These are phyloP conservation scores for Botryobasidium botryosum DNA, from an alignment of 768 basidiomycete genomes.

Conservation along the genomic window DNA sequence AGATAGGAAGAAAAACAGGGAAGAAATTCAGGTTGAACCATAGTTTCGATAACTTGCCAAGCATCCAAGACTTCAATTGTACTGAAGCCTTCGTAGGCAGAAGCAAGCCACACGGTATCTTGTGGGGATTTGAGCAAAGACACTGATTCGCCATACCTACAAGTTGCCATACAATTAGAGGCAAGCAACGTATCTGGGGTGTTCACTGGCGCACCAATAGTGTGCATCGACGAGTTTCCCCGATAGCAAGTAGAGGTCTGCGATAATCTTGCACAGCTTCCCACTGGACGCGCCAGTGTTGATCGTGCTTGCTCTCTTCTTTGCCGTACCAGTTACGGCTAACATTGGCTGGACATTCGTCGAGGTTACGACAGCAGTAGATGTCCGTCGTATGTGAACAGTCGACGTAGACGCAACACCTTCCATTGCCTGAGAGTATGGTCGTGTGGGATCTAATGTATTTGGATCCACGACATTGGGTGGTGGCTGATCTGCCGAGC, in stretches of 20 bases:
- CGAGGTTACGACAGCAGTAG: no score
- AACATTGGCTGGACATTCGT: no score
- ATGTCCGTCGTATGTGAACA: no score
- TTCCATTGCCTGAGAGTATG: no score
- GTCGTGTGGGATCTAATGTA: no score
- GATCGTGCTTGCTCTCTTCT: constrained; percentile 46
- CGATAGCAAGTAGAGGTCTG: constrained; percentile 73
- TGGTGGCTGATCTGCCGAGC: no score
- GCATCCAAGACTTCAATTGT: constrained; percentile 65
- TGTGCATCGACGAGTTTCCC: constrained; percentile 73
- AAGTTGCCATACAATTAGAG: no score
- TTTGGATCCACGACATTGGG: no score
- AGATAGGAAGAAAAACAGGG: no score
- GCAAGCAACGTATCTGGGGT: no score
- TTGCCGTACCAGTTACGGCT: constrained; percentile 20
- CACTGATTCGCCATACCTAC: constrained; percentile 75
- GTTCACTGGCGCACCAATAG: constrained; percentile 65
- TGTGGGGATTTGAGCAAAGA: constrained; percentile 53
- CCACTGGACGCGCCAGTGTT: constrained; percentile 66
- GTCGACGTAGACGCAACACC: no score
- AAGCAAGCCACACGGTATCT: constrained; percentile 81
- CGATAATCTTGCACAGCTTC: constrained; percentile 72
- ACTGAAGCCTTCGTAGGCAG: constrained; percentile 71
- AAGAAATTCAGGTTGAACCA: constrained; percentile 25
- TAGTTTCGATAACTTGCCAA: constrained; percentile 60